Conservation (phyloP, 1,284 basidiomycete species). For the Takashimella koratensis region DNA sequence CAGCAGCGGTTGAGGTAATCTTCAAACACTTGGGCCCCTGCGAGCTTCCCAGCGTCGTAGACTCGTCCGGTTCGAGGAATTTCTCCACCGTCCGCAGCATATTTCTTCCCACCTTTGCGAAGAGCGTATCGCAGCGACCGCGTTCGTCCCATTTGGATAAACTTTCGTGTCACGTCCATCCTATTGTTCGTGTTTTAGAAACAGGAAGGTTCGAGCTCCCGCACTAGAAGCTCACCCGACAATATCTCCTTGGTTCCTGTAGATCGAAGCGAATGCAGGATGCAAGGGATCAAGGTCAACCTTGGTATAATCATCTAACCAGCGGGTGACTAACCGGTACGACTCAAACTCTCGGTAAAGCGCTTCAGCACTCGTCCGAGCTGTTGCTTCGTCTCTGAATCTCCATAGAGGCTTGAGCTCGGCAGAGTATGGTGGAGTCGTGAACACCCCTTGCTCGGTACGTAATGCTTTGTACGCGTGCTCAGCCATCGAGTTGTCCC, state of each 20-base stretch:
- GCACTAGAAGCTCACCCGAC: slow-evolving; percentile 20
- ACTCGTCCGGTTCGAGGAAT: slow-evolving; percentile 24
- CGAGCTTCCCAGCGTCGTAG: slow-evolving; percentile 25
- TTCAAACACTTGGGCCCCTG: slow-evolving; percentile 26
- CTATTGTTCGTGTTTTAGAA: neutral
- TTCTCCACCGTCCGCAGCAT: slow-evolving; percentile 14
- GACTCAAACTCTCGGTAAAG: slow-evolving; percentile 22
- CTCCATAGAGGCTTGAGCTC: slow-evolving; percentile 28
- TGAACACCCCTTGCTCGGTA: slow-evolving; percentile 29
- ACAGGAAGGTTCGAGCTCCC: too few relatives aligned
- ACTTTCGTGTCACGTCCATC: slow-evolving; percentile 35
- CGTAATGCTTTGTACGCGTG: slow-evolving; percentile 7
- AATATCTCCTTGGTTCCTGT: slow-evolving; percentile 23
- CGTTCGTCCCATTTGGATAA: slow-evolving; percentile 35
- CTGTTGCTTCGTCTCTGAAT: slow-evolving; percentile 27
- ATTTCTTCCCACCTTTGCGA: slow-evolving; percentile 27
- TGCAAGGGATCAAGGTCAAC: neutral
- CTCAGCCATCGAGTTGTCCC: neutral
- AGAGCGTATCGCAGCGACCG: slow-evolving; percentile 33
- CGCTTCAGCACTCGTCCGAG: slow-evolving; percentile 12
- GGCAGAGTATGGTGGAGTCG: slow-evolving; percentile 30
- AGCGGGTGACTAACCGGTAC: slow-evolving; percentile 15
- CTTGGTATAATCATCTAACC: neutral
- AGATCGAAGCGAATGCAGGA: neutral
- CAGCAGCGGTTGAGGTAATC: slow-evolving; percentile 16